Evolutionary conservation across 768 basidiomycete genomes (phyloP), one percentile per base, ranked within the genome.

Genomic region (Termitomyces sp.): DNA sequence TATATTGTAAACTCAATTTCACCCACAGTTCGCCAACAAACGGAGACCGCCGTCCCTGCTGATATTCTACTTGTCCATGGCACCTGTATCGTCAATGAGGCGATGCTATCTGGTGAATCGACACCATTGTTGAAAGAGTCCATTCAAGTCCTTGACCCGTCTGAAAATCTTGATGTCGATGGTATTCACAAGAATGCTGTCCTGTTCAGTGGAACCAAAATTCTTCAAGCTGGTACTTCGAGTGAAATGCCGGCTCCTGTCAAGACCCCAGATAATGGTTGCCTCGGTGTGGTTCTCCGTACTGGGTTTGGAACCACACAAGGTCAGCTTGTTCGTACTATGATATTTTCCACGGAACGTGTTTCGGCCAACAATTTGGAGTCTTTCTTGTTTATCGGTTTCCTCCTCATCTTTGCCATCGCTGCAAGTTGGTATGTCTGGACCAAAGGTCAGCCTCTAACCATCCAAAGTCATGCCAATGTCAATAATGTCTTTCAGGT

Each of bases 361-460:
- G 87, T 99, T 21, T 92, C 93, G 8, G 97, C 97, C 24, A 98
- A 98, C 72, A 98, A 96, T 69, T 48, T 89, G 57, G 97, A 99
- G 67, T 88, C 87, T 0, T 98, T 98, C 84, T 72, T 98, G 55
- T 99, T 99, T 74, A 98, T 99, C 58, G 97, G 94, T 2, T 98
- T 99, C 80, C 76, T 98, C 15, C 84, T 98, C 53, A 90, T 98
- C 59, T 98, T 99, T 66, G 97, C 97, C 41, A 89, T 98, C 62
- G 96, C 96, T 32, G 97, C 97, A 0, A 92, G 89, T 65, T 96
- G 94, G 81, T 98, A 99, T 73, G 97, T 98, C 24, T 98, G 97
- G 97, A 81, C 87, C 30, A 93, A 94, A 76, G 96, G 93, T 88
- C 21, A 58, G 78, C 57, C 8, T 30, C 64, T 43, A 21, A 24